These are phyloP conservation scores for Tillandsia leiboldiana DNA, from an alignment of 176 grass and related monocot species.

Conservation along the genomic window DNA sequence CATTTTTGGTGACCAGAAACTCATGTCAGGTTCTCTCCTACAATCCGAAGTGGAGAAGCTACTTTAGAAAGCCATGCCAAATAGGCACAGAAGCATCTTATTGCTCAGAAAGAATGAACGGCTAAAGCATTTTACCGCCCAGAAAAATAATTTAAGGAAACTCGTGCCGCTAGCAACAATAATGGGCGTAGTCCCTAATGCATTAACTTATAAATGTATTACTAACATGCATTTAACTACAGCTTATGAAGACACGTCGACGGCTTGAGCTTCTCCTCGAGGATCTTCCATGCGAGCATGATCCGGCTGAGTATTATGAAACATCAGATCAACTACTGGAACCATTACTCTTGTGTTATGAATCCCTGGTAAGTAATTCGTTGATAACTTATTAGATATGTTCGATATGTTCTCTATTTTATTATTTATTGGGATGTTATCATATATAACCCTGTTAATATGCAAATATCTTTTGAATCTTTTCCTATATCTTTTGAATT, in stretches of 20 bases:
- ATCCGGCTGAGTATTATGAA: slow-evolving; percentile 75
- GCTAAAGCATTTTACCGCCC: not conserved
- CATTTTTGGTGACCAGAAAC: too few species aligned
- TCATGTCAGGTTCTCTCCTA: too few species aligned
- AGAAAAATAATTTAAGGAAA: not conserved
- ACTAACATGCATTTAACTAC: slow-evolving; percentile 13
- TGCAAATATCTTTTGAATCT: too few species aligned
- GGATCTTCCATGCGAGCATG: slow-evolving; percentile 58
- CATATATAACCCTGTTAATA: too few species aligned
- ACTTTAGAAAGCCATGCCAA: too few species aligned
- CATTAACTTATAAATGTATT: slow-evolving; percentile 1
- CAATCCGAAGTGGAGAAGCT: too few species aligned
- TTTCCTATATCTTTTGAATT: not conserved
- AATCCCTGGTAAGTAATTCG: slow-evolving; percentile 64
- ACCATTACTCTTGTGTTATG: slow-evolving; percentile 68
- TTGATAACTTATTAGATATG: not conserved
- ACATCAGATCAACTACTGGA: slow-evolving; percentile 67
- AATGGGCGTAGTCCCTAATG: not conserved
- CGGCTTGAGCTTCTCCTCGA: slow-evolving; percentile 66
- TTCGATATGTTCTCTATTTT: too few species aligned
- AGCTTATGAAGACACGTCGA: slow-evolving; percentile 72
- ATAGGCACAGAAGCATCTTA: too few species aligned
- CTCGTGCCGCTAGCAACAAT: not conserved
- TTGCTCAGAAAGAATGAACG: too few species aligned
- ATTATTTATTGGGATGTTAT: too few species aligned